Evolutionary conservation across 805 yeast species (phyloP), one percentile per base, ranked within the genome.

Genomic region (Myxozyma neotropica): DNA sequence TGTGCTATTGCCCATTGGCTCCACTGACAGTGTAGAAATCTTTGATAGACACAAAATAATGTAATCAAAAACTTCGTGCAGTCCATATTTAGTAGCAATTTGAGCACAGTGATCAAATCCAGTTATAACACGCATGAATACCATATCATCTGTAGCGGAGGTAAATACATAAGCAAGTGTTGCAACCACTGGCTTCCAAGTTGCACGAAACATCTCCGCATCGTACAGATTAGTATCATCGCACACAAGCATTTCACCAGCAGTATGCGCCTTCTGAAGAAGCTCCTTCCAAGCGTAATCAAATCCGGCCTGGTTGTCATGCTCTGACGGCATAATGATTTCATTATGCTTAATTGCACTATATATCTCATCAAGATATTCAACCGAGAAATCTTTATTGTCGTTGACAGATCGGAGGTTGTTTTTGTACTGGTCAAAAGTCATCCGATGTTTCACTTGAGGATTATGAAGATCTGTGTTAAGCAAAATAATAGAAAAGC

Each of bases 301-400:
- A 73, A 92, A 93, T 85, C 96, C 87, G 70, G 88, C 90, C 21
- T 90, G 88, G 10, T 91, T 89, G 71, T 90, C 95, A 68, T 93
- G 97, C 69, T 94, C 99, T 69, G 94, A 98, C 0, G 99, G 98
- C 92, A 95, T 89, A 50, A 94, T 89, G 64, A 94, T 94, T 73
- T 94, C 99, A 53, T 87, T 82, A 57, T 86, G 89, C 61, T 83
- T 81, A 56, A 94, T 92, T 1, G 96, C 87, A 26, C 81, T 76
- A 73, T 88, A 94, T 26, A 93, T 90, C 64, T 82, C 87, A 60
- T 86, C 84, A 62, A 93, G 77, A 70, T 90, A 93, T 88, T 96
- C 91, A 24, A 80, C 80, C 2, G 95, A 93, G 75, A 88, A 92
- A 73, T 92, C 94, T 38, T 81, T 80, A 29, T 80, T 79, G 21